phyloP scores from a whole-genome alignment of 495 filamentous ascomycete species.

The Aspergillus haitiensis region DNA sequence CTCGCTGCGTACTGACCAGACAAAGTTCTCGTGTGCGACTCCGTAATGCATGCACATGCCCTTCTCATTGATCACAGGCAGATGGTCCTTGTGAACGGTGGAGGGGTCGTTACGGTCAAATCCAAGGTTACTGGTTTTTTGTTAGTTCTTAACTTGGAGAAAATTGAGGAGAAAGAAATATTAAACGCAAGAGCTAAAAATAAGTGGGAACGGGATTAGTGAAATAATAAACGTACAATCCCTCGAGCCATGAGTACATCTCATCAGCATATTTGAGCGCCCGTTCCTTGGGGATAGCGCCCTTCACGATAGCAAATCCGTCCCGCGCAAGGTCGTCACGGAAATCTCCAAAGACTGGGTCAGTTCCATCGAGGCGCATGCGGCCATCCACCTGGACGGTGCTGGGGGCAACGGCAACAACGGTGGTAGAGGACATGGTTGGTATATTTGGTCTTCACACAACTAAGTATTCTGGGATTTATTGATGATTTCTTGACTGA shows the following conservation, averaged over 20 bases:
- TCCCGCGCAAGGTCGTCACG: constrained; percentile 39
- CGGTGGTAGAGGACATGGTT: too few relatives aligned
- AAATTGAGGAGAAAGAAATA: too few relatives aligned
- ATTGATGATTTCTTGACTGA: too few relatives aligned
- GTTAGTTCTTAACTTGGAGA: background rate
- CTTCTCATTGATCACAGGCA: constrained; percentile 43
- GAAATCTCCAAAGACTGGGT: constrained; percentile 23
- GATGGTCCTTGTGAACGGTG: constrained; percentile 35
- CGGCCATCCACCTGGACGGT: background rate
- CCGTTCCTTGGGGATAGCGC: constrained; percentile 39
- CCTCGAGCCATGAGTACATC: constrained; percentile 41
- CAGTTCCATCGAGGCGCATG: background rate
- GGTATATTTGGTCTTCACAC: background rate
- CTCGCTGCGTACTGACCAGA: constrained; percentile 41
- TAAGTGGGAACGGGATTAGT: background rate
- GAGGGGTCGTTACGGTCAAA: constrained; percentile 39
- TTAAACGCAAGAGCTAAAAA: background rate
- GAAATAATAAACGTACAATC: constrained; percentile 26
- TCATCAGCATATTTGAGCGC: constrained; percentile 36
- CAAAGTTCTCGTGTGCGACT: constrained; percentile 42
- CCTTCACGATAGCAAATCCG: constrained; percentile 46
- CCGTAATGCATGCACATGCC: constrained; percentile 42
- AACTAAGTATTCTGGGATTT: background rate
- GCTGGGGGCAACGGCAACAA: too few relatives aligned
- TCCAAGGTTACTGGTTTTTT: constrained; percentile 32